Base-by-base conservation (phyloP, 768 basidiomycete genomes). In the Mycena galopus region DNA sequence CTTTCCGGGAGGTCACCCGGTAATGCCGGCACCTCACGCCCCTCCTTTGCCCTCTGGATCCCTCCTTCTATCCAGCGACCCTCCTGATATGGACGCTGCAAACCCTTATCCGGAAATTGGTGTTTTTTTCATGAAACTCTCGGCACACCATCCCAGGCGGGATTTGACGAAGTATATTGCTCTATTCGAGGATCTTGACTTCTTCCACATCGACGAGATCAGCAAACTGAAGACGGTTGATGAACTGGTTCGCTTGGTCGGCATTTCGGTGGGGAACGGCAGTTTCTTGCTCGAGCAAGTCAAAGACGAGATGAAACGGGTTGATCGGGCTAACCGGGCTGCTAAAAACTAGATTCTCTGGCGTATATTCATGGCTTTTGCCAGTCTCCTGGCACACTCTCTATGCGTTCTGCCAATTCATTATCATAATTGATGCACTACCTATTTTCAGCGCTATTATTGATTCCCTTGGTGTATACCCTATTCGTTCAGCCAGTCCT, bases 141-240 rank as follows among this genome's bases (percentile, higher is more conserved):
- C 14, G 21, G 29, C 6, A 23, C 4, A 42, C 29, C 27, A 61
- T 2, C 65, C 59, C 3, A 21, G 32, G 6, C 66, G 67, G 11
- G 2, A 50, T 16, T 30, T 73, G 19, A 21, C 33, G 1, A 6
- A 29, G 0, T 67, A 29, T 47, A 55, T 50, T 10, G 1, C 55
- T 1, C 3, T 4, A 3, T 67, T 72, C 29, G 65, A 61, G 19
- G 37, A 35, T 1, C 44, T 67, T 14, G 71, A 72, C 35, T 61
- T 67, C 47, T 72, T 21, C 59, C 23, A 72, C n/a, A 72, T 72
- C 42, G 59, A 72, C 39, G 65, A 72, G 37, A 60, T 72, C 32
- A 25, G 25, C 16, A 42, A 50, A 16, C 65, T 72, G n/a, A 25
- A 51, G 3, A 51, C 50, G 10, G 50, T 37, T 25, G n/a, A 35